Evolutionary conservation across 2,329 filamentous ascomycete species (phyloP), one percentile per base, ranked within the genome.

Genomic region (Purpureocillium takamizusanense): DNA sequence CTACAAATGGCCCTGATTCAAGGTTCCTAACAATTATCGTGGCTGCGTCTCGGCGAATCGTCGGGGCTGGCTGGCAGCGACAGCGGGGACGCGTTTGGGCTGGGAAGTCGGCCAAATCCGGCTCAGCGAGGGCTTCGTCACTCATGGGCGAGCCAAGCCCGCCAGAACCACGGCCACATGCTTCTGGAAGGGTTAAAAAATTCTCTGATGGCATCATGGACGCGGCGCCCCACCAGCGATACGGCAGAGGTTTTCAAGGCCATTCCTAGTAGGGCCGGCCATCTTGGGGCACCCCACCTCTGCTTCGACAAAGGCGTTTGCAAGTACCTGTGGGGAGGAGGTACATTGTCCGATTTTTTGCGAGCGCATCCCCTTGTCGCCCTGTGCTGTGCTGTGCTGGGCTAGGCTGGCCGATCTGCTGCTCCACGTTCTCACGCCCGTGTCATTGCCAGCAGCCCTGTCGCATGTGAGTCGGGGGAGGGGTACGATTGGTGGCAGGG

Each of bases 291-390:
- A 21, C 15, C 37, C 38, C 27, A 35, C 33, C 25, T 33, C 21
- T 14, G 28, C 25, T 13, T 23, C 15, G n/a, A 25, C 21, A 10
- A 25, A 10, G 21, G 21, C 21, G 31, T n/a, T n/a, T n/a, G n/a
- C n/a, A 25, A 37, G 53, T 56, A 55, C 49, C 46, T 56, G 49
- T 46, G 53, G 54, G 45, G 51, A 51, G 46, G 45, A 50, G 51
- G 47, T 55, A 55, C 51, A 41, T 54, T 6, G 21, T 25, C 6
- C 21, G 6, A 10, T 25, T 25, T 25, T 25, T 5, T 10, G 10
- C 21, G 21, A 5, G 21, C 21, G 21, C 21, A 10, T 25, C 21
- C 21, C n/a, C 21, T 25, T 25, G 21, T 25, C 21, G 21, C n/a
- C n/a, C n/a, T n/a, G n/a, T n/a, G 21, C 21, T 25, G 21, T 5